These are phyloP conservation scores for Ploettnerulaceae sp. DNA, from an alignment of 2,329 filamentous ascomycete species.

Conservation along the genomic window DNA sequence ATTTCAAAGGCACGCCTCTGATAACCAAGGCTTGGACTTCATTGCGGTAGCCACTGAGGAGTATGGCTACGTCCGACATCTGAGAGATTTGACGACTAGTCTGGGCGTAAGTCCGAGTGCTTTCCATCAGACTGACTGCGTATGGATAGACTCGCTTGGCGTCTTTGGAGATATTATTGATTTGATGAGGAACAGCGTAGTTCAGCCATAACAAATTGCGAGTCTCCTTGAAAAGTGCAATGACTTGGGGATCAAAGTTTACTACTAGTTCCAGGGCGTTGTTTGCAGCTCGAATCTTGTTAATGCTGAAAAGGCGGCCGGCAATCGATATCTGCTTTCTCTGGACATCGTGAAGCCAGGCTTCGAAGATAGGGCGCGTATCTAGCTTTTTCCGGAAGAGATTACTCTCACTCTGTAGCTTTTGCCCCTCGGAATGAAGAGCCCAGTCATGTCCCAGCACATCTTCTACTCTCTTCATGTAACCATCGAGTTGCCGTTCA, in stretches of 20 bases:
- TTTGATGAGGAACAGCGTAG: constrained; percentile 87
- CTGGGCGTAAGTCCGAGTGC: constrained; percentile 87
- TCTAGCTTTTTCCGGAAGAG: constrained; percentile 96
- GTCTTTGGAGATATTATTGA: constrained; percentile 95
- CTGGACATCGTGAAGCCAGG: constrained; percentile 89
- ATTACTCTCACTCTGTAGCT: constrained; percentile 84
- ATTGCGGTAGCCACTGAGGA: constrained; percentile 87
- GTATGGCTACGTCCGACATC: constrained; percentile 81
- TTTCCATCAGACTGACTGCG: constrained; percentile 97
- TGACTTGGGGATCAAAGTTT: constrained; percentile 96
- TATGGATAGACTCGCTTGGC: constrained; percentile 98
- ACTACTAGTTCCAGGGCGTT: constrained; percentile 84
- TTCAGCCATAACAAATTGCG: constrained; percentile 93
- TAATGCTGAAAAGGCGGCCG: constrained; percentile 86
- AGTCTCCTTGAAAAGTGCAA: constrained; percentile 97
- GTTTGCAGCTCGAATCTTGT: constrained; percentile 81
- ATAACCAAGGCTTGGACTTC: constrained; percentile 78
- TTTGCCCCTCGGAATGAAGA: constrained; percentile 89
- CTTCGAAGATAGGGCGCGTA: constrained; percentile 88
- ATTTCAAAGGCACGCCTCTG: constrained; percentile 85
- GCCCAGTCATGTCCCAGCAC: constrained; percentile 94
- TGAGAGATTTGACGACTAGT: constrained; percentile 77
- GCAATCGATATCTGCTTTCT: constrained; percentile 86
- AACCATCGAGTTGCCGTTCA: constrained; percentile 87
- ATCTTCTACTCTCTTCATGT: constrained; percentile 99